Evolutionary conservation across 2,329 filamentous ascomycete species (phyloP), one percentile per base, ranked within the genome.

Genomic region (Diaporthe velutina): DNA sequence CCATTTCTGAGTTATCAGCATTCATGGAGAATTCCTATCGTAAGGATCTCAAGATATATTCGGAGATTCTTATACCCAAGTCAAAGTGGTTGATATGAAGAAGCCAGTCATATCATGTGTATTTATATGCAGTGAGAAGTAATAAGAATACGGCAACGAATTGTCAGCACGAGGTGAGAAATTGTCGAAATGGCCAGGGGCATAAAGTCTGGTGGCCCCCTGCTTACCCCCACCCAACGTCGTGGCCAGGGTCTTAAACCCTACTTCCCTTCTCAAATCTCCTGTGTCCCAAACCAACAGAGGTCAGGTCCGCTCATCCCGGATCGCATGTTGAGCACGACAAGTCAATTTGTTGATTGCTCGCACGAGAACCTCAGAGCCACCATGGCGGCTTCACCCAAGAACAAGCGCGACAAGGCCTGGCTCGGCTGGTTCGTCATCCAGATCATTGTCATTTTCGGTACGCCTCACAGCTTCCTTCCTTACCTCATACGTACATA

Each of bases 401-500:
- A 71, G 48, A 77, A 77, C 30, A 75, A 74, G 75, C 75, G 75
- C 38, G 80, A 84, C 75, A 78, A 80, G 66, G 66, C 79, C 70
- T 83, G 82, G 83, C 75, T 82, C 58, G 78, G 61, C 28, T 84
- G 82, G 82, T 82, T 84, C 68, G 58, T 75, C 50, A 45, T 83
- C 48, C 81, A 83, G 68, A 60, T 82, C 13, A 76, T 79, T 33
- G 77, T 82, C 67, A 83, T 82, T 50, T 64, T 81, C 40, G 78
- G 82, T 83, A 77, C 52, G 81, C 76, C 55, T 55, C 64, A 35
- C 1, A 35, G 33, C 48, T 17, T 35, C 35, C 12, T 38, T 33
- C 19, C 50, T 19, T 22, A 28, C 30, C 54, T 28, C 38, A 17
- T n/a, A 22, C 17, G 33, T 50, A 33, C 19, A n/a, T n/a, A n/a